Conservation (phyloP, 106 monocot species). For the Apostasia shenzhenica region DNA sequence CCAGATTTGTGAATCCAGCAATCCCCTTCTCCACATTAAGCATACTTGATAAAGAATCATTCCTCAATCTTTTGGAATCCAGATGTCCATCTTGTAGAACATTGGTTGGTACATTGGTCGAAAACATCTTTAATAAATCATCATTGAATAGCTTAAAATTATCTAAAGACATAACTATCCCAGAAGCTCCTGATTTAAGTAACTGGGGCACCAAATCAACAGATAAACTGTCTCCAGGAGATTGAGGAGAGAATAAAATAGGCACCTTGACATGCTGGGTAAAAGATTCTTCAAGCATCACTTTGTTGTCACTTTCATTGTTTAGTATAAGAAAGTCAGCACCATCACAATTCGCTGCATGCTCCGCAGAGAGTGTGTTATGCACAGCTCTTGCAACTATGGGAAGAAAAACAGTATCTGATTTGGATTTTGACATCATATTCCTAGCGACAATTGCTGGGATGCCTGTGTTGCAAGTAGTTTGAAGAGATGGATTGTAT, state of each 20-base stretch:
- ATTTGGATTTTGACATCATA: slow-evolving; percentile 82
- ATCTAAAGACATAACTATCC: slow-evolving; percentile 66
- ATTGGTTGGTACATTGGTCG: slow-evolving; percentile 10
- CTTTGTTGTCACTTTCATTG: slow-evolving; percentile 9
- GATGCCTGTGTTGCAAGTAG: slow-evolving; percentile 45
- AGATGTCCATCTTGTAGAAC: slow-evolving; percentile 17
- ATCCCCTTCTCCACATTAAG: slow-evolving; percentile 25
- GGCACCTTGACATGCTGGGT: slow-evolving; percentile 60
- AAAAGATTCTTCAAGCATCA: slow-evolving; percentile 19
- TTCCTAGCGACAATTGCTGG: slow-evolving; percentile 85
- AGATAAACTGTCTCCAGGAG: slow-evolving; percentile 21
- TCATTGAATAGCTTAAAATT: slow-evolving; percentile 40
- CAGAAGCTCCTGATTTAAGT: slow-evolving; percentile 62
- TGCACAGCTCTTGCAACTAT: slow-evolving; percentile 76
- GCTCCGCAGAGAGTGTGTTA: slow-evolving; percentile 40
- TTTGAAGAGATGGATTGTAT: neutral
- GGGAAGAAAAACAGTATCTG: slow-evolving; percentile 73
- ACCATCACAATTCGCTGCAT: slow-evolving; percentile 71
- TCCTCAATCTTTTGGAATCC: slow-evolving; percentile 18
- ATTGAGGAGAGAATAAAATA: slow-evolving; percentile 51
- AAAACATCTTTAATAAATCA: slow-evolving; percentile 38
- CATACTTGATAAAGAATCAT: slow-evolving; percentile 4
- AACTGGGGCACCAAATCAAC: slow-evolving; percentile 28
- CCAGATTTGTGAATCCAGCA: slow-evolving; percentile 77
- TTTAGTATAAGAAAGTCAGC: slow-evolving; percentile 87